These are phyloP conservation scores for Alternaria novae-zelandiae DNA, from an alignment of 2,329 filamentous ascomycete genomes.

Conservation along the genomic window DNA sequence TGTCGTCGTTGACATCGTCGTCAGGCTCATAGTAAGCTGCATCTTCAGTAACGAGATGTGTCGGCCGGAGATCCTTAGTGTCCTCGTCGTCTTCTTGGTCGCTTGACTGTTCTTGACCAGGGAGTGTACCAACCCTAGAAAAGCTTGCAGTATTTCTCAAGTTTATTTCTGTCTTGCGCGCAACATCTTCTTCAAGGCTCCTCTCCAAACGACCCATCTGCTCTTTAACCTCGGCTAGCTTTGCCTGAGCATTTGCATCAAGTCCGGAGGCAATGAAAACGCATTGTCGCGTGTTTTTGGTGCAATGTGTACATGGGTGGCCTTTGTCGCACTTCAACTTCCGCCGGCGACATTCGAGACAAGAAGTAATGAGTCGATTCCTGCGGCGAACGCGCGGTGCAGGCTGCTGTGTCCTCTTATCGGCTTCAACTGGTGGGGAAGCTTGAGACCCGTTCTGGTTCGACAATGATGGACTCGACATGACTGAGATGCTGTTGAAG, in stretches of 20 bases:
- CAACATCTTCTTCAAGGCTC: constrained; percentile 72
- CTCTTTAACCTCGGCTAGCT: constrained; percentile 78
- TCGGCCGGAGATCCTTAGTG: constrained; percentile 66
- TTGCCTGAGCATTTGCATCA: constrained; percentile 73
- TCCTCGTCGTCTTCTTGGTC: constrained; percentile 64
- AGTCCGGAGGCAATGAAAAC: constrained; percentile 71
- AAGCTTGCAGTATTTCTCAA: neutral
- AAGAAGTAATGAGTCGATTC: constrained; percentile 48
- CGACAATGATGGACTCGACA: constrained; percentile 9
- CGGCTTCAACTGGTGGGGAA: constrained; percentile 7
- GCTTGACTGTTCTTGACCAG: constrained; percentile 55
- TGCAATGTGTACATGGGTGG: constrained; percentile 73
- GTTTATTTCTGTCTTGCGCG: constrained; percentile 49
- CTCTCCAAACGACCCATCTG: constrained; percentile 75
- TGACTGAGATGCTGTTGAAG: constrained; percentile 2
- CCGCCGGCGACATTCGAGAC: constrained; percentile 63
- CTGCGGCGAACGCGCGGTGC: constrained; percentile 44
- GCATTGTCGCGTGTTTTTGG: constrained; percentile 59
- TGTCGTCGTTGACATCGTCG: constrained; percentile 69
- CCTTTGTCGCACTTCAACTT: constrained; percentile 81
- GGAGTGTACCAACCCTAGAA: constrained; percentile 17
- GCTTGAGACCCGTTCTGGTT: constrained; percentile 1
- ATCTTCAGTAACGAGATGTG: constrained; percentile 68
- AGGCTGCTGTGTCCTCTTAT: constrained; percentile 25
- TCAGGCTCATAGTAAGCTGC: constrained; percentile 70